phyloP scores from a whole-genome alignment of 2,329 filamentous ascomycete species.

The Magnaporthales sp. region DNA sequence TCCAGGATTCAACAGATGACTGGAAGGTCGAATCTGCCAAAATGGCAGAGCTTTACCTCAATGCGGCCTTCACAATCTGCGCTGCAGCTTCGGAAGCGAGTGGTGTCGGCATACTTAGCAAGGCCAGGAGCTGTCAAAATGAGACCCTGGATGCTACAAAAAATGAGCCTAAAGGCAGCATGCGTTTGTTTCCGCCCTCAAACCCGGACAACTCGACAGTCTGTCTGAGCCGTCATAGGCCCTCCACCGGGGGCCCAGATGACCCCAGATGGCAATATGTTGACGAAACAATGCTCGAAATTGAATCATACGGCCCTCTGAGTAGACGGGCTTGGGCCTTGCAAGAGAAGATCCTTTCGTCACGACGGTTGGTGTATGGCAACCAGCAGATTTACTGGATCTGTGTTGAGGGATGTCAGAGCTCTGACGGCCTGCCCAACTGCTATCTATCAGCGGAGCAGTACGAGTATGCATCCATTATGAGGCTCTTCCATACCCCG shows the following conservation, averaged over 20 bases:
- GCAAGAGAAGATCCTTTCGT: neutral
- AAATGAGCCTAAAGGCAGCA: neutral
- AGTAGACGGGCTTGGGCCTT: neutral
- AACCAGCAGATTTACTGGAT: neutral
- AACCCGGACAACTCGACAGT: neutral
- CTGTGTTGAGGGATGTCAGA: neutral
- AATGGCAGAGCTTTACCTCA: neutral
- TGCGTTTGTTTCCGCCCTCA: neutral
- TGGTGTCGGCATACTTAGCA: neutral
- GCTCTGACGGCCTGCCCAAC: neutral
- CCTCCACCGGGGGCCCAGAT: rapidly evolving
- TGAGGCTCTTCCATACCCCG: neutral
- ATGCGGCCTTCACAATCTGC: neutral
- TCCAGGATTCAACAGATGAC: constrained; percentile 17
- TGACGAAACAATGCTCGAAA: neutral
- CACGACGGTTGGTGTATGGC: neutral
- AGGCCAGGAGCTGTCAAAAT: too few species aligned
- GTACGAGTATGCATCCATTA: neutral
- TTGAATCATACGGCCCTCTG: neutral
- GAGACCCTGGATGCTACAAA: too few species aligned
- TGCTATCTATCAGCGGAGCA: neutral
- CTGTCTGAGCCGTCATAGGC: neutral
- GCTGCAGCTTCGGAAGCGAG: neutral
- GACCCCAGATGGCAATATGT: too few species aligned
- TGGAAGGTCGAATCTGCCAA: constrained; percentile 8